Evolutionary conservation across 331 rosid genomes (phyloP).

Genomic region (Pyracantha coccinea): DNA sequence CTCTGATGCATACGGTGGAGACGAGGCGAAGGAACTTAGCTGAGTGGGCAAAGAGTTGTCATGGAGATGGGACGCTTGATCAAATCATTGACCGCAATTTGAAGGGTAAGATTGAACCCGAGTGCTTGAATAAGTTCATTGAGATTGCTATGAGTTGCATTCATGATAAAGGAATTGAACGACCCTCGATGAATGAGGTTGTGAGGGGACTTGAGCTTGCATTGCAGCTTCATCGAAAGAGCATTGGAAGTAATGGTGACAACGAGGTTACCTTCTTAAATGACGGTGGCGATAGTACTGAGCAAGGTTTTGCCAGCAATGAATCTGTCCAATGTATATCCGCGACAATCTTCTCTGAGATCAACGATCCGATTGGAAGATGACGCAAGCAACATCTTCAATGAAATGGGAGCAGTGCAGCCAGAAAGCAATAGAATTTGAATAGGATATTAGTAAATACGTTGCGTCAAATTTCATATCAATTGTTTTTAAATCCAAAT

Average conservation of each 20-base stretch:
- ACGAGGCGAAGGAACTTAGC: conserved; percentile 29
- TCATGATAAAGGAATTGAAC: conserved; percentile 28
- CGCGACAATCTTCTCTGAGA: conserved; percentile 21
- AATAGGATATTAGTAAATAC: no score
- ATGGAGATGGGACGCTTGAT: neutral
- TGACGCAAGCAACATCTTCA: neutral
- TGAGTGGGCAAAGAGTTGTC: conserved; percentile 34
- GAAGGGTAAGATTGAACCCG: conserved; percentile 12
- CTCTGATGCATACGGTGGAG: conserved; percentile 23
- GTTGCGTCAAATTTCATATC: no score
- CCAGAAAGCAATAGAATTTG: no score
- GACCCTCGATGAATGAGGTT: conserved; percentile 60
- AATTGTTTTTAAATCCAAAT: no score
- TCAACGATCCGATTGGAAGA: conserved; percentile 10
- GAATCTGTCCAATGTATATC: conserved; percentile 3
- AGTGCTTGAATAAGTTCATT: conserved; percentile 39
- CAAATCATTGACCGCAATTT: conserved; percentile 42
- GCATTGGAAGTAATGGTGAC: neutral
- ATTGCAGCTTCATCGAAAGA: conserved; percentile 31
- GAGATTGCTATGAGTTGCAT: conserved; percentile 39
- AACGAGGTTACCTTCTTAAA: no score
- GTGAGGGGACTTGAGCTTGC: conserved; percentile 51
- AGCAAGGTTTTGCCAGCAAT: neutral
- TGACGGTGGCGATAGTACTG: neutral
- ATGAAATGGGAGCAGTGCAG: no score